Percentiles rank a stretch among this genome's conserved stretches.
Evolutionary conservation across 1,284 basidiomycete species (phyloP).

Genomic region (Pseudozyma flocculosa): DNA sequence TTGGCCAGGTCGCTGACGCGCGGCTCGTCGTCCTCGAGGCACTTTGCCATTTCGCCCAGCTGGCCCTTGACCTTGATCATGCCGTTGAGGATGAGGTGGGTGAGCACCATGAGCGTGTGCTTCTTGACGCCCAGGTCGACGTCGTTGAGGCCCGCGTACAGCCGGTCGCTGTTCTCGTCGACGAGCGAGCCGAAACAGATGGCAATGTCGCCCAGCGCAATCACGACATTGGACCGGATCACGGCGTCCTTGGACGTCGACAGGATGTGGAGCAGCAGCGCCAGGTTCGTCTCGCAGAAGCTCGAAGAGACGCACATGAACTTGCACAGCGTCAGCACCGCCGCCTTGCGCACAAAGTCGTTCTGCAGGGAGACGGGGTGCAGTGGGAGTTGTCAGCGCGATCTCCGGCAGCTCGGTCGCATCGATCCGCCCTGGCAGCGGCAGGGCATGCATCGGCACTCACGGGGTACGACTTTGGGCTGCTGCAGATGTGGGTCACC

Average conservation of each 20-base stretch:
- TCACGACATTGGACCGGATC: conserved; percentile 92
- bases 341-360: conserved; percentile 78
- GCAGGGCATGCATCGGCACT: too few relatives aligned
- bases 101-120: conserved; percentile 98
- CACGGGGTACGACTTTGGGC: conserved; percentile 61
- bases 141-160: conserved; percentile 91
- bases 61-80: conserved; percentile 99
- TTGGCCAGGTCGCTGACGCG: conserved; percentile 90
- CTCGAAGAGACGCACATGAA: conserved; percentile 92
- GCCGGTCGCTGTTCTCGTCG: conserved; percentile 91
- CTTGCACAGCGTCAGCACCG: conserved; percentile 87
- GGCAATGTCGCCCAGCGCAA: conserved; percentile 93
- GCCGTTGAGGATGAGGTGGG: conserved; percentile 93
- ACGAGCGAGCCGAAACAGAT: conserved; percentile 94
- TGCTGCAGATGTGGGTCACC: conserved; percentile 78
- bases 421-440: too few relatives aligned
- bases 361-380: too few relatives aligned
- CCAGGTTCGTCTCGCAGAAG: conserved; percentile 88
- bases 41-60: conserved; percentile 98
- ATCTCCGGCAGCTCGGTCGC: too few relatives aligned
- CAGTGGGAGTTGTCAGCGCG: too few relatives aligned
- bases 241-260: conserved; percentile 85
- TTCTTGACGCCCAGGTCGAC: conserved; percentile 89
- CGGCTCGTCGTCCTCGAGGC: conserved; percentile 86
- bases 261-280: conserved; percentile 86